Evolutionary conservation across 139 green algal species (phyloP).

Genomic region (Picocystis salinarum): DNA sequence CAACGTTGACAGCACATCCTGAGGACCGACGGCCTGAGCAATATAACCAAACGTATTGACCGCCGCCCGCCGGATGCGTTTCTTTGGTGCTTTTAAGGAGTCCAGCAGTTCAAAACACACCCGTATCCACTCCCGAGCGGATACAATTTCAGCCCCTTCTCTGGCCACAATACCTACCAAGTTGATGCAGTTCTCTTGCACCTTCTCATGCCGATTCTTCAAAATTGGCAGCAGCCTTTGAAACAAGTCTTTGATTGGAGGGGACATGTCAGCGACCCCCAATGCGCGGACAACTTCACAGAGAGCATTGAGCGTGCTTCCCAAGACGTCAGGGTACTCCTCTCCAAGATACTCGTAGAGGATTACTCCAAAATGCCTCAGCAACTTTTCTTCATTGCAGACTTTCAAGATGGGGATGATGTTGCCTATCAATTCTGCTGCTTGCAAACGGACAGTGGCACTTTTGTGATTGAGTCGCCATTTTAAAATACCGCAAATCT

Average conservation of each 20-base stretch:
- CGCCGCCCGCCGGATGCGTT: slow-evolving; percentile 81
- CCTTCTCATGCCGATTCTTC: slow-evolving; percentile 78
- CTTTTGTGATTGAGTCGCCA: slow-evolving; percentile 98
- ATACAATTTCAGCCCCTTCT: slow-evolving; percentile 74
- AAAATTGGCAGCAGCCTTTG: slow-evolving; percentile 92
- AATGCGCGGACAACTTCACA: slow-evolving; percentile 26
- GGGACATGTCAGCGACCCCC: slow-evolving; percentile 97
- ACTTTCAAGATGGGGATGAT: slow-evolving; percentile 86
- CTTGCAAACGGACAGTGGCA: slow-evolving; percentile 87
- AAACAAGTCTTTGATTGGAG: slow-evolving; percentile 98
- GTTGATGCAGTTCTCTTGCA: slow-evolving; percentile 96
- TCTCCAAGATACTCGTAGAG: slow-evolving; percentile 91
- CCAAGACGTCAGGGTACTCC: slow-evolving; percentile 95
- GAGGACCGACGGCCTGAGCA: slow-evolving; percentile 86
- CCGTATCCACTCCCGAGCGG: slow-evolving; percentile 98
- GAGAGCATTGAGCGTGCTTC: slow-evolving; percentile 68
- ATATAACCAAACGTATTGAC: slow-evolving; percentile 99
- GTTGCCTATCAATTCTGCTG: slow-evolving; percentile 83
- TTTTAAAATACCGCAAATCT: slow-evolving; percentile 98
- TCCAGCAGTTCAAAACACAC: slow-evolving; percentile 99
- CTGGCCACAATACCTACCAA: slow-evolving; percentile 95
- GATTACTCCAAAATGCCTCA: slow-evolving; percentile 90
- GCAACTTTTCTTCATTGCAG: slow-evolving; percentile 90
- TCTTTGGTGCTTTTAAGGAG: slow-evolving; percentile 88
- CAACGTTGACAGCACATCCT: slow-evolving; percentile 95